Evolutionary conservation across 192 early-diverging fungal species (phyloP).

Genomic region (Chytriomyces confervae): DNA sequence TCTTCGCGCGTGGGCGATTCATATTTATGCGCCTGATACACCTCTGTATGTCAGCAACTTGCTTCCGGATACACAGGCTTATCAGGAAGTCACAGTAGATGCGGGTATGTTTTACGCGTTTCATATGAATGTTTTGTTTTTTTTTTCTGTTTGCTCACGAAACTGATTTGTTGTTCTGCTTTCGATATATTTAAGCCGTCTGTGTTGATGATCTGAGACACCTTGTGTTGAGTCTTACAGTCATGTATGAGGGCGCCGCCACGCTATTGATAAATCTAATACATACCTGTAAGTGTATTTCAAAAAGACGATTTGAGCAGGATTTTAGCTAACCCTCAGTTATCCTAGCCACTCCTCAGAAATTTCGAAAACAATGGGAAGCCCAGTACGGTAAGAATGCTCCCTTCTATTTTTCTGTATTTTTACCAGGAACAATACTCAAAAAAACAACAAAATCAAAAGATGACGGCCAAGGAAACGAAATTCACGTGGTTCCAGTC

Average conservation of each 20-base stretch:
- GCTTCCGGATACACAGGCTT: conserved; percentile 63
- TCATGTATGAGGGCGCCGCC: conserved; percentile 51
- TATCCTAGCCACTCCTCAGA: conserved; percentile 53
- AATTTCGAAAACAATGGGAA: conserved; percentile 60
- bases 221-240: conserved; percentile 34
- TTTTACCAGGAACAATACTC: conserved; percentile 9
- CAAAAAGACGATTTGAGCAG: neutral
- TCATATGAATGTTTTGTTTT: neutral
- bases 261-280: conserved; percentile 71
- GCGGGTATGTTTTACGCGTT: neutral
- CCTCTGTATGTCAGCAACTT: conserved; percentile 69
- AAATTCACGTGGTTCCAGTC: conserved; percentile 62
- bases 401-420: neutral
- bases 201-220: conserved; percentile 54
- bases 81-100: conserved; percentile 57
- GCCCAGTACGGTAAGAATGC: conserved; percentile 62
- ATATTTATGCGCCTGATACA: conserved; percentile 61
- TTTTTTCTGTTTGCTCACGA: neutral
- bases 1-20: conserved; percentile 69
- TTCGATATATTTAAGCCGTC: conserved; percentile 3
- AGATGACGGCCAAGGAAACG: conserved; percentile 69
- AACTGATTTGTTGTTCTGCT: neutral
- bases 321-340: neutral
- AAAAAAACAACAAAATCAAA: no score
- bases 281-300: conserved; percentile 42